Conservation (phyloP, 345 rosid genomes). For the Anastatica hierochuntica region DNA sequence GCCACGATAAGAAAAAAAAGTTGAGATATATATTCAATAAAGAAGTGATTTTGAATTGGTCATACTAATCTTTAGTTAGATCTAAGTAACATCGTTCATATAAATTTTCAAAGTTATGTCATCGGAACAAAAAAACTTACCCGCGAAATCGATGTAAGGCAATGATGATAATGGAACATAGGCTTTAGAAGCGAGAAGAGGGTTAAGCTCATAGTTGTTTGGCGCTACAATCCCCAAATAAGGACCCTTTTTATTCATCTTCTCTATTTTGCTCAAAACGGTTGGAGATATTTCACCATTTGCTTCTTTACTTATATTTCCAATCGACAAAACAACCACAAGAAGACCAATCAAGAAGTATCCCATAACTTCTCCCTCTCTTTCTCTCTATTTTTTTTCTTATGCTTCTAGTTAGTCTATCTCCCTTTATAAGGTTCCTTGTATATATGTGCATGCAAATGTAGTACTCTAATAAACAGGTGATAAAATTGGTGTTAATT, state of each 20-base stretch:
- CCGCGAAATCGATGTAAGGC: constrained; percentile 50
- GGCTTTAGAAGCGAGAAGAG: constrained; percentile 50
- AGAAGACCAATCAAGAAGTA: constrained; percentile 3
- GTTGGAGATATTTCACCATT: constrained; percentile 22
- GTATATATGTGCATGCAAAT: constrained; percentile 1
- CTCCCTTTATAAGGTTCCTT: background rate
- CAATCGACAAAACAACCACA: constrained; percentile 19
- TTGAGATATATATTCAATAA: background rate
- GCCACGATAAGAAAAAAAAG: background rate
- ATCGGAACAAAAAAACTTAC: constrained; percentile 10
- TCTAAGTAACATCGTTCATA: too few species aligned
- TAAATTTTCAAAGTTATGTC: too few species aligned
- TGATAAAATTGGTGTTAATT: too few species aligned
- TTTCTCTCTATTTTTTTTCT: background rate
- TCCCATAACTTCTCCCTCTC: constrained; percentile 14
- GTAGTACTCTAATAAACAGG: too few species aligned
- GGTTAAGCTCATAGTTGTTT: constrained; percentile 65
- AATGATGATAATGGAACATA: constrained; percentile 29
- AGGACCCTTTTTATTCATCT: constrained; percentile 40
- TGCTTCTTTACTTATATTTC: constrained; percentile 16
- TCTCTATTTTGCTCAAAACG: constrained; percentile 19
- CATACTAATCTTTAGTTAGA: too few species aligned
- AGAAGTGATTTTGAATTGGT: too few species aligned
- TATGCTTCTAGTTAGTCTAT: constrained; percentile 2
- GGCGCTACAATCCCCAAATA: constrained; percentile 64